Evolutionary conservation across 306 rosid genomes (phyloP).

Genomic region (Erythrophleum fordii): DNA sequence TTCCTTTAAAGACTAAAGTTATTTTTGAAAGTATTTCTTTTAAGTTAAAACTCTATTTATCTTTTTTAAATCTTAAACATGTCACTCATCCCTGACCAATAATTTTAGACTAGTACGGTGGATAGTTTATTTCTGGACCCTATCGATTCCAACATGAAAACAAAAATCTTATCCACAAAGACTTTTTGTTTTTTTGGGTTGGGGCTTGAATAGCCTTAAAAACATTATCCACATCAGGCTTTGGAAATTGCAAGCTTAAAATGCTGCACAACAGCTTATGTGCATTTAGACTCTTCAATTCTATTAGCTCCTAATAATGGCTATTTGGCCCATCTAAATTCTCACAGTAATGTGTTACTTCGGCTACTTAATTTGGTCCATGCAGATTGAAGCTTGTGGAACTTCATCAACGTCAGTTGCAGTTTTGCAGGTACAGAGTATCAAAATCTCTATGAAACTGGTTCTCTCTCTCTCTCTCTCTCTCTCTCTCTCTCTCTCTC

Average conservation of each 20-base stretch:
- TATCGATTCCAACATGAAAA: background rate
- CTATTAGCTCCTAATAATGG: background rate
- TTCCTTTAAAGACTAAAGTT: no score
- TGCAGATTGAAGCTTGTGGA: background rate
- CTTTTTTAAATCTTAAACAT: background rate
- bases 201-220: background rate
- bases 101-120: background rate
- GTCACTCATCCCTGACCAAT: background rate
- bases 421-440: background rate
- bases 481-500: background rate
- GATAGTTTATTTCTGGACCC: constrained; percentile 26
- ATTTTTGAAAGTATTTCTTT: no score
- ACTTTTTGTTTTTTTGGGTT: background rate
- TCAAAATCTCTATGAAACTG: constrained; percentile 32
- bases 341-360: no score
- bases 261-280: background rate
- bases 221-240: constrained; percentile 33
- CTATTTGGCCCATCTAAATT: constrained; percentile 1
- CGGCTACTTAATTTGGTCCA: no score
- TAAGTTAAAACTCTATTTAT: no score
- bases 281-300: constrained; percentile 5
- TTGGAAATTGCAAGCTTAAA: background rate
- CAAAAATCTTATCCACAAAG: constrained; percentile 43
- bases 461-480: constrained; percentile 36
- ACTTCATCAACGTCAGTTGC: background rate